Evolutionary conservation across 2,329 filamentous ascomycete genomes (phyloP).

Genomic region (Alternaria dauci): DNA sequence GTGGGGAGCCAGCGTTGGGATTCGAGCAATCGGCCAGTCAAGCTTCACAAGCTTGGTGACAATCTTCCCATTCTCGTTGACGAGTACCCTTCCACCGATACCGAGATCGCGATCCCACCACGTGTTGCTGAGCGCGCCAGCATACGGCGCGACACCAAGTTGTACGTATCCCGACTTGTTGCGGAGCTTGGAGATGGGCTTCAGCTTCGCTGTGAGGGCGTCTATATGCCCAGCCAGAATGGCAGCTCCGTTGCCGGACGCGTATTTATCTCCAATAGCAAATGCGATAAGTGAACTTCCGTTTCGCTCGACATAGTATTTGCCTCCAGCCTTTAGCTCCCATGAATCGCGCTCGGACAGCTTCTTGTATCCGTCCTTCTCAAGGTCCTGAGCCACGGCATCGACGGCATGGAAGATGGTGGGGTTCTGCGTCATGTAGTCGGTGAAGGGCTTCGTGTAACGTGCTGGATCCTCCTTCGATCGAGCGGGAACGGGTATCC

Average conservation of each 20-base stretch:
- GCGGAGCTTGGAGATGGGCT: conserved; percentile 88
- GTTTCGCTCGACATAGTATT: conserved; percentile 89
- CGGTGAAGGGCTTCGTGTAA: conserved; percentile 84
- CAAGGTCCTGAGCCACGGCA: conserved; percentile 77
- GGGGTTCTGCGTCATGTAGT: conserved; percentile 88
- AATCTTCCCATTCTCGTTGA: conserved; percentile 82
- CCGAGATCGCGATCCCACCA: conserved; percentile 98
- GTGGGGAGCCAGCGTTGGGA: conserved; percentile 92
- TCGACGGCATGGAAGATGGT: conserved; percentile 92
- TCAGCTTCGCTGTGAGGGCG: conserved; percentile 86
- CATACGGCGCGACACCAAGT: conserved; percentile 91
- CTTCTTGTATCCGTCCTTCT: conserved; percentile 76
- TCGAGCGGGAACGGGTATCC: conserved; percentile 24
- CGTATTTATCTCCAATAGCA: conserved; percentile 79
- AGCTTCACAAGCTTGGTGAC: conserved; percentile 84
- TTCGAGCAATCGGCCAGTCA: conserved; percentile 88
- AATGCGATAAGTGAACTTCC: conserved; percentile 87
- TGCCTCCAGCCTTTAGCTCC: conserved; percentile 81
- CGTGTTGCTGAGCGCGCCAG: conserved; percentile 83
- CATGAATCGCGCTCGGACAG: conserved; percentile 83
- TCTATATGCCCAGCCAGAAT: conserved; percentile 94
- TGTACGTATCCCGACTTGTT: conserved; percentile 86
- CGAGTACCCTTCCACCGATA: conserved; percentile 87
- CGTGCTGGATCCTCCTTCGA: conserved; percentile 43
- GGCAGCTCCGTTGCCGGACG: conserved; percentile 83